Evolutionary conservation across 345 rosid species (phyloP), one percentile per base, ranked within the genome.

Genomic region (Abelmoschus esculentus): DNA sequence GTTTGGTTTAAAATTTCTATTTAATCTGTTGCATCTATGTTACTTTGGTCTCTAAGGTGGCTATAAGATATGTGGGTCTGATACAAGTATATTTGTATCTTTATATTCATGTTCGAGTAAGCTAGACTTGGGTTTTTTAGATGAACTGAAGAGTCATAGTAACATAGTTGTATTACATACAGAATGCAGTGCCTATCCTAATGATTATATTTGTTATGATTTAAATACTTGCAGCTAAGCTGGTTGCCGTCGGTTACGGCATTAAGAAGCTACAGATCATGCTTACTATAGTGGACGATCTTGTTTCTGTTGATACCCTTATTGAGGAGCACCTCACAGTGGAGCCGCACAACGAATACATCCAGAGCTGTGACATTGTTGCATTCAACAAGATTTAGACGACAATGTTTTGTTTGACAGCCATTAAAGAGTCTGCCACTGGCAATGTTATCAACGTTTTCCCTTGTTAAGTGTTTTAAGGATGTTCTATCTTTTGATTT

Each of bases 321-420:
- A 80, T 91, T 3, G 98, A 91, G 81, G 97, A 93, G 47, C 52
- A 7, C 29, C 90, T 93, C 72, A 87, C 89, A 3, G 83, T 17
- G 1, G 96, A 91, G 86, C 99, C 99, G 0, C 60, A 76, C 83
- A 88, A 74, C 19, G 97, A 95, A 79, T 73, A 79, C 72, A 31
- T 95, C 70, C 99, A 95, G 86, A 91, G 99, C 70, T 89, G 91
- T 70, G 99, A 95, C 86, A 95, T 95, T 17, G 93, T 85, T 0
- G 99, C 97, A 61, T 95, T 91, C 86, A 95, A 95, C 93, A 91
- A 95, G 79, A 95, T 95, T 31, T 91, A 82, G 83, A 73, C 0
- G 26, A 55, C 26, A n/a, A n/a, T 0, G 19, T 52, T 31, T 32
- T 5, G n/a, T 31, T 31, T 22, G 0, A 52, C 60, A 52, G 44